Percentiles rank a stretch among this genome's conserved stretches.
These are phyloP conservation scores for Russula compacta DNA, from an alignment of 768 basidiomycete genomes.

Conservation along the genomic window DNA sequence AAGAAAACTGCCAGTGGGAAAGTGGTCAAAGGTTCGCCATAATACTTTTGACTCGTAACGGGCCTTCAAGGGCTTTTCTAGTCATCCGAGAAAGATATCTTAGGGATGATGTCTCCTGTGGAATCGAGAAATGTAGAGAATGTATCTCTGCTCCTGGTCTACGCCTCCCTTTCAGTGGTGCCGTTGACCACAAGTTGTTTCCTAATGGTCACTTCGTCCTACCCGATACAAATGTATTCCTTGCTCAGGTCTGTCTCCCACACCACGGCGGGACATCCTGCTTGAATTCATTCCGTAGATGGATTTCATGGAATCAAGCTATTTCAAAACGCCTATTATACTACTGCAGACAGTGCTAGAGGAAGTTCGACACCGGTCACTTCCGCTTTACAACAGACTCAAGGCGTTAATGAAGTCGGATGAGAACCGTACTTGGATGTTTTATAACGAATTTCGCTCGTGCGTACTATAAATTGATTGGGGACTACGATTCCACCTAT, in stretches of 20 bases:
- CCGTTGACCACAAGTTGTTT: conserved; percentile 44
- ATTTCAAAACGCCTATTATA: conserved; percentile 73
- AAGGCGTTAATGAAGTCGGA: conserved; percentile 78
- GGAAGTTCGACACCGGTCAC: conserved; percentile 89
- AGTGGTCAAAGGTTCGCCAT: conserved; percentile 73
- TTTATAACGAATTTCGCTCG: conserved; percentile 83
- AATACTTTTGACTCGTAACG: not conserved
- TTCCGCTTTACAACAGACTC: conserved; percentile 88
- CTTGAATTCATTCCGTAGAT: conserved; percentile 43
- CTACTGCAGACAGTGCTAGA: conserved; percentile 92
- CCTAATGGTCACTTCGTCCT: conserved; percentile 71
- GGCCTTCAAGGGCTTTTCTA: not conserved
- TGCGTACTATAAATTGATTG: conserved; percentile 31
- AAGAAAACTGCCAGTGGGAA: conserved; percentile 93
- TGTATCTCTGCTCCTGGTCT: conserved; percentile 41
- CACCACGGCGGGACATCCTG: not conserved
- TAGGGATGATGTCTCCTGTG: conserved; percentile 84
- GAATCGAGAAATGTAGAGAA: conserved; percentile 57
- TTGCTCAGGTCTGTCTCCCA: conserved; percentile 58
- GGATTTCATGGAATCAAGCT: conserved; percentile 79
- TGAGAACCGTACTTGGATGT: conserved; percentile 76
- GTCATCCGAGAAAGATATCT: conserved; percentile 93
- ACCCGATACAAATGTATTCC: conserved; percentile 92
- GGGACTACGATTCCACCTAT: not conserved
- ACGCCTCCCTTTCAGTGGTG: conserved; percentile 52